Evolutionary conservation across 257 asterid species (phyloP), one percentile per base, ranked within the genome.

Genomic region (Penstemon davidsonii): DNA sequence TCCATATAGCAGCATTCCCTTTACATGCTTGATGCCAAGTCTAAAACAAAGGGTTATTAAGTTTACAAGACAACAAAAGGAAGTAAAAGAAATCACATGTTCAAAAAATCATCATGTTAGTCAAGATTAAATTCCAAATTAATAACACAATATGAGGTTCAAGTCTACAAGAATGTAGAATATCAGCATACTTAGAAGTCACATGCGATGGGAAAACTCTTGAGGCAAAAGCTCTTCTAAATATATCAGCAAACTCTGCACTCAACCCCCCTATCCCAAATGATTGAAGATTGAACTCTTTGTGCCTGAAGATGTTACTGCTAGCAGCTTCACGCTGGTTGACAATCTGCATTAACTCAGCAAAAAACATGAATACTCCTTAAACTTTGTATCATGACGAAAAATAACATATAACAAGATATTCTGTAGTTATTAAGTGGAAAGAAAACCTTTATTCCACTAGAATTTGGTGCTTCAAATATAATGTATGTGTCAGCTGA

Each of bases 201-300:
- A 94, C 99, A 52, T 91, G 97, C 4, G 98, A 69, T 75, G 99
- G 99, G 81, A 88, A 94, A 76, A 94, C 99, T 75, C 99, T 86
- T 6, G 98, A 94, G 37, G 99, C 99, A 81, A 94, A 94, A 81
- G 99, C 99, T 84, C 99, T 88, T 79, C 99, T 87, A 72, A 94
- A 94, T 76, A 94, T 94, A 75, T 91, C 99, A 55, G 92, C 96
- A 80, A 94, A 94, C 81, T 94, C 97, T 61, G 85, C 97, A 82
- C 97, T 77, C 81, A 94, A 82, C 70, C 99, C 99, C 74, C 99
- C 99, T 55, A 94, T 91, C 52, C 99, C 99, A 55, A 91, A 84
- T 25, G 96, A 83, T 47, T 91, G 82, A 64, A 91, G 96, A 74
- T 94, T 91, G 83, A 94, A 94, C 81, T 91, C 99, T 80, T 86